A percentile compares a stretch with the other conserved stretches of the same genome.
These are phyloP conservation scores for Gossypium herbaceum DNA, from an alignment of 345 rosid genomes.

Conservation along the genomic window DNA sequence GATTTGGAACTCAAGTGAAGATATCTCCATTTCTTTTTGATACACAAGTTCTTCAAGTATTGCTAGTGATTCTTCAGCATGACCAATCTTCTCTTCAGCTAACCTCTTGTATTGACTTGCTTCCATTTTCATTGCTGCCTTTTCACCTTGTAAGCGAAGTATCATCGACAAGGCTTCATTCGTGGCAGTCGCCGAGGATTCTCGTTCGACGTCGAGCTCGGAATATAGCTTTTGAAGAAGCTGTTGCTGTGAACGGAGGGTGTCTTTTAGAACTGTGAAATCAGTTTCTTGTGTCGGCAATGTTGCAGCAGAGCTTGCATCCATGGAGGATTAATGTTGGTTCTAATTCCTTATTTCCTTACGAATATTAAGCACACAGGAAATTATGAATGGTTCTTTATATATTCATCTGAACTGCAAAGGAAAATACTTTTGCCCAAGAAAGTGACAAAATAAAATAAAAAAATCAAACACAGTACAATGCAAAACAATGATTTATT, in stretches of 20 bases:
- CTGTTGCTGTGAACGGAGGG: conserved; percentile 65
- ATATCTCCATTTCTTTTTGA: conserved; percentile 85
- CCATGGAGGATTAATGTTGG: conserved; percentile 27
- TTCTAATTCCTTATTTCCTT: too few relatives aligned
- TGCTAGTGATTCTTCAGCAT: conserved; percentile 66
- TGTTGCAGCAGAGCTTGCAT: conserved; percentile 32
- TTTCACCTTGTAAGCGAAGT: conserved; percentile 77
- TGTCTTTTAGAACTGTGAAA: conserved; percentile 41
- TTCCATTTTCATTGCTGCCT: conserved; percentile 72
- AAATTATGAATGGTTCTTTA: background rate
- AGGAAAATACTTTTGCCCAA: background rate
- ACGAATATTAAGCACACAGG: background rate
- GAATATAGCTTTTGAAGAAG: conserved; percentile 62
- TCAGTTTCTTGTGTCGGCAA: conserved; percentile 36
- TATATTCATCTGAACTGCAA: background rate
- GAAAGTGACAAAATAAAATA: too few relatives aligned
- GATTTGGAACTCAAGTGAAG: conserved; percentile 74
- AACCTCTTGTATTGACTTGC: conserved; percentile 81
- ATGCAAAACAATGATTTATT: background rate
- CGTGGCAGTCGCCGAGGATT: conserved; percentile 67
- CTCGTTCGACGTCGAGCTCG: conserved; percentile 82
- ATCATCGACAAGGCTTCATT: conserved; percentile 89
- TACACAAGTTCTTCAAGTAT: conserved; percentile 63
- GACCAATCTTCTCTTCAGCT: conserved; percentile 73
- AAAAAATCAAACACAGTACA: background rate